These are phyloP conservation scores for Whalleya microplaca DNA, from an alignment of 2,329 filamentous ascomycete species.

Conservation along the genomic window DNA sequence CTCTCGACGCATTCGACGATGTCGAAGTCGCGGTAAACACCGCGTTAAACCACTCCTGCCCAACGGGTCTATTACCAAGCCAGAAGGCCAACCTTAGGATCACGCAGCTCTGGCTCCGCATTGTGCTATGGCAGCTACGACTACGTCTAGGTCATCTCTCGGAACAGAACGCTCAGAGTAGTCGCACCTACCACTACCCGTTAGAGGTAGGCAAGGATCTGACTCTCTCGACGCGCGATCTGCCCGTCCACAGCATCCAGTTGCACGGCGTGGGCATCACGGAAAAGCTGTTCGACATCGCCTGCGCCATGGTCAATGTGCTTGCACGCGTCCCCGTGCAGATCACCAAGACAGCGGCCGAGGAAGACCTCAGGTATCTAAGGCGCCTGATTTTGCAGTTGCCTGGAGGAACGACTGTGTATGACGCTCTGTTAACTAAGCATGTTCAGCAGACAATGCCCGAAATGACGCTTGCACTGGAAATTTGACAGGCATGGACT, in stretches of 20 bases:
- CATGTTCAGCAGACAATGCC: slow-evolving; percentile 35
- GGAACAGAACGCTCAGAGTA: too few relatives aligned
- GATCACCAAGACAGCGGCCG: slow-evolving; percentile 34
- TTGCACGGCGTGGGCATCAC: slow-evolving; percentile 51
- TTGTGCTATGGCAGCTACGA: slow-evolving; percentile 51
- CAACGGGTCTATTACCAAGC: slow-evolving; percentile 43
- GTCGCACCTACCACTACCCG: slow-evolving; percentile 48
- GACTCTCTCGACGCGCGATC: slow-evolving; percentile 42
- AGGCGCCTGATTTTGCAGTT: slow-evolving; percentile 42
- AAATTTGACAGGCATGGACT: slow-evolving; percentile 4
- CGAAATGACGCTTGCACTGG: slow-evolving; percentile 10
- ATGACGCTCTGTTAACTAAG: slow-evolving; percentile 44
- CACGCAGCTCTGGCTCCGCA: slow-evolving; percentile 50
- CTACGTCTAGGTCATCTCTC: slow-evolving; percentile 47
- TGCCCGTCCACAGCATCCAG: slow-evolving; percentile 44
- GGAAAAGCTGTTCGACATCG: slow-evolving; percentile 51
- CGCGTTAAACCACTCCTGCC: slow-evolving; percentile 39
- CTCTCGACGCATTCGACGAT: slow-evolving; percentile 39
- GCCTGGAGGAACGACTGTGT: slow-evolving; percentile 43
- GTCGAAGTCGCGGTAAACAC: slow-evolving; percentile 43
- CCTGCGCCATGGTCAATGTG: slow-evolving; percentile 49
- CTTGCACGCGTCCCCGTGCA: slow-evolving; percentile 45
- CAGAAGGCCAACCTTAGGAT: slow-evolving; percentile 50
- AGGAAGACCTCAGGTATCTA: slow-evolving; percentile 45
- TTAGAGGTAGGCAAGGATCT: slow-evolving; percentile 47